Base-by-base conservation (phyloP, 371 early-diverging fungal species). In the Circinella umbellata region DNA sequence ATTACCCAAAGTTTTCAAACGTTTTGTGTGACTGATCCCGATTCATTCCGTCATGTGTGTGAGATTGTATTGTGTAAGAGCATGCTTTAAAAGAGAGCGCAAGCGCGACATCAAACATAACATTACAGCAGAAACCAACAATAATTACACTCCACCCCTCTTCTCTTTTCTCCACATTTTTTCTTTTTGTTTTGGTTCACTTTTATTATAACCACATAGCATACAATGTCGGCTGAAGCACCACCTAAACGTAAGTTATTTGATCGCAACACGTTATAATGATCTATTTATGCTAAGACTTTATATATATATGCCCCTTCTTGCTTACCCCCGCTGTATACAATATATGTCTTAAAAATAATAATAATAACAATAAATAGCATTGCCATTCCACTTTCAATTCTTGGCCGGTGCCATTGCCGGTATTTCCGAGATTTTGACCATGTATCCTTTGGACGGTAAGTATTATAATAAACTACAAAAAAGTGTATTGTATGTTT, bases 381-480 rank as follows among this genome's bases (percentile, higher is more conserved):
- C 95, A 34, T 88, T 97, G 76, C 97, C 97, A 35, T 93, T 96
- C 78, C 90, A 90, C 73, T 95, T 87, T 81, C 95, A 94, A 78
- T 93, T 97, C 75, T 69, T 92, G 15, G 93, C 95, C 73, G 99
- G 99, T 59, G 98, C 96, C 72, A 92, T 98, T 70, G 99, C 99
- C 38, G 99, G 98, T 64, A 93, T 96, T 51, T 92, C 95, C 39
- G 99, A 98, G 83, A 97, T 98, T 73, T 84, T 95, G 76, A 87
- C 91, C 63, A 96, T 98, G 95, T 98, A 98, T 80, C 99, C 99
- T n/a, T 88, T 98, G 47, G 98, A 98, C 81, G 95, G 91, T 89
- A 88, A 80, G 55, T 37, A 48, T 15, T 61, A 17, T 17, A 14
- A 9, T 6, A 51, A 27, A 27, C 1, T 42, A 42, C 8, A 6